Evolutionary conservation across 495 filamentous ascomycete genomes (phyloP), one percentile per base, ranked within the genome.

Genomic region (Echria macrotheca): DNA sequence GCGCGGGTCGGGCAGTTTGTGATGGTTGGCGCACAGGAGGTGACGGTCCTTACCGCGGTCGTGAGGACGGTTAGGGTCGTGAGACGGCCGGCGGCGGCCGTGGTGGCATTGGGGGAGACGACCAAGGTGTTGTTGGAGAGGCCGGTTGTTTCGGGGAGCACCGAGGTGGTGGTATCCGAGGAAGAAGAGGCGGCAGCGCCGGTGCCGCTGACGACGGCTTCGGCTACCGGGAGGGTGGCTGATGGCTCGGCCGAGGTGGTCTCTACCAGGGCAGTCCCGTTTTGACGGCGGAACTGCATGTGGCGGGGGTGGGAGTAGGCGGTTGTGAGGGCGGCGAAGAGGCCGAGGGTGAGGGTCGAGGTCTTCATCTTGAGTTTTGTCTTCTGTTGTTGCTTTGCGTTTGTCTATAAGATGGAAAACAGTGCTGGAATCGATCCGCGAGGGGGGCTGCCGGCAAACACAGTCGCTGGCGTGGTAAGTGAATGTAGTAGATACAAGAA

Each of bases 11-110:
- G 82, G 73, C 83, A 86, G 68, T 81, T 71, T 26, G 77, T 83
- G 37, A 85, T 72, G 11, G 73, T 80, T 7, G 82, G 59, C 23
- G 77, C 78, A 56, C 81, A 85, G 41, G 76, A 78, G 26, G 75
- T 83, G 57, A 85, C 73, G 14, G 82, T 84, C 46, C 77, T 64
- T 54, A 77, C 68, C 48, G 71, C 70, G 11, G 82, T 86, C 33
- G 75, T 68, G 54, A 75, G 75, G 24, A 74, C 66, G 44, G 71
- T 76, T 44, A 76, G 46, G 25, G 73, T 76, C 23, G 71, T 75
- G 51, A 64, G 43, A 17, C 52, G 55, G 19, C 36, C 59, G 12
- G 38, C 55, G n/a, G 45, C 38, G 8, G 44, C 32, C n/a, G 26
- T 37, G 9, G 42, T 31, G 37, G 47, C 26, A 35, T 17, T 35